Evolutionary conservation across 352 stramenopile species (phyloP), one percentile per base, ranked within the genome.

Genomic region (Globisporangium uncinulatum): DNA sequence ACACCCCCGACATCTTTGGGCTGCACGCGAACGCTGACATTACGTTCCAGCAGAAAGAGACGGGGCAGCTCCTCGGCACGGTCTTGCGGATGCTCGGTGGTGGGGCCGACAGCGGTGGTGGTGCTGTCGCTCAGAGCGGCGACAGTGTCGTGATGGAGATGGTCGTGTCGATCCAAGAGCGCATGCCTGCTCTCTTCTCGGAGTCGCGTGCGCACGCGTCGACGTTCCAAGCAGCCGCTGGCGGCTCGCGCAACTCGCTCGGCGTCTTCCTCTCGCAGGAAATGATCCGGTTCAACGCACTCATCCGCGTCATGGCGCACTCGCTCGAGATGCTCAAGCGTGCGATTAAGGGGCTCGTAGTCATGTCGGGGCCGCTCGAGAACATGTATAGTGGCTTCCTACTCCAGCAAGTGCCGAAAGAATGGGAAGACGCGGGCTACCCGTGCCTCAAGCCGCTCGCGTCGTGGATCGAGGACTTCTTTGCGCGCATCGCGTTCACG

Each of bases 1-100:
- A 97, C 57, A 70, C 79, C 0, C 94, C 94, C 0, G 86, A 97
- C 44, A 92, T 96, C 43, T 98, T 97, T 57, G 93, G 93, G 2
- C 76, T 98, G 51, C 93, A 98, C 53, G 74, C 77, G 21, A 98
- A 98, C 55, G 92, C 92, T 4, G 92, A 96, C 63, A 98, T 98
- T 54, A 97, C 88, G 11, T 97, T 97, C 59, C 90, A 97, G 64
- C 87, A 97, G 67, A 96, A 97, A 54, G 84, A 97, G 61, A 97
- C 90, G 4, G 74, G 86, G 11, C 72, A 85, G 19, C 49, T 93
- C 17, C 63, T 93, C 4, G 69, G 71, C 0, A 93, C 83, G 17
- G 87, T 91, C 29, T 52, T 93, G 20, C 71, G 73, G 11, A 92
- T 94, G 83, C 57, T 92, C 1, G 67, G 71, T 15, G 67, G 79